Evolutionary conservation across 1,284 basidiomycete species (phyloP), one percentile per base, ranked within the genome.

Genomic region (Rhodotorula sp.): DNA sequence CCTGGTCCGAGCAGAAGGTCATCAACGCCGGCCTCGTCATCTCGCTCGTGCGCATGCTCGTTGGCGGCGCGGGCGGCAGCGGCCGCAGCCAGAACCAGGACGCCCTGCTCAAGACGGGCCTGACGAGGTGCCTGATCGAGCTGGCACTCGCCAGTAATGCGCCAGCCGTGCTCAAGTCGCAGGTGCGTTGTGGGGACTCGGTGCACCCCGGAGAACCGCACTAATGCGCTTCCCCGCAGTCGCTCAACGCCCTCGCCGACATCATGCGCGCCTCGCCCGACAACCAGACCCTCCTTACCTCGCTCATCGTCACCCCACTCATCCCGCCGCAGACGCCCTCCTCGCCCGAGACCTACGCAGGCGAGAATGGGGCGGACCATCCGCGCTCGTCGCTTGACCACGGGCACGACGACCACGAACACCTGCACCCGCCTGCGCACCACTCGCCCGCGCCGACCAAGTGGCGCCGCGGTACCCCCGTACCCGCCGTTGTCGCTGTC

Each of bases 1-100:
- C 94, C 80, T 99, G 97, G 97, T 92, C 94, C 74, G 86, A 89
- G 64, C 93, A 95, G 80, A 97, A 97, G 81, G 82, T 88, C 29
- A 84, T 87, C 61, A 96, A 95, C 79, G 89, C 90, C 3, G 85
- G 87, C 2, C 83, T 94, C 29, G 87, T 93, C 21, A 83, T 98
- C 8, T 89, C 89, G 36, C 88, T 97, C 65, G 87, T 93, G 12
- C 78, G 83, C 58, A 84, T 85, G 77, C 81, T 87, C 32, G 83
- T 87, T 50, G 81, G 81, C 0, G 83, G 82, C 0, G 80, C 81
- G 44, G 83, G 62, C 53, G 62, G 82, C 8, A 80, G 81, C 17
- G 82, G 82, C 2, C 77, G 80, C 46, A 53, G 70, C 15, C 73
- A 69, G 41, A 80, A 79, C 61, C 74, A 73, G 84, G 80, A 82